Evolutionary conservation across 352 stramenopile genomes (phyloP), one percentile per base, ranked within the genome.

Genomic region (Phytophthora cactorum): DNA sequence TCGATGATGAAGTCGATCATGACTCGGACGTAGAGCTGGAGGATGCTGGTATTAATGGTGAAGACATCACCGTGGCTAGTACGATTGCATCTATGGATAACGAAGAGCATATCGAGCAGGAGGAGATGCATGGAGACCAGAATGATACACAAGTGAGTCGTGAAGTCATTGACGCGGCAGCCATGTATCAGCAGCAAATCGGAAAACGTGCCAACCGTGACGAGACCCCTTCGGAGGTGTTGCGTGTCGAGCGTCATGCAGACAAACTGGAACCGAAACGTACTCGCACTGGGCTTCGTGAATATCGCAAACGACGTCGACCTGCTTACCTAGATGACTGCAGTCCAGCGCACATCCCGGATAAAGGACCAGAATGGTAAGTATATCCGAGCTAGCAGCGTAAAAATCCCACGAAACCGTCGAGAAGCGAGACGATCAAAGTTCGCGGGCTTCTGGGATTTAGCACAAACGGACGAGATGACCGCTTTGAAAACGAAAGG

Each of bases 381-480:
- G 9, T 36, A 34, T 9, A 52, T 27, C 29, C 31, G 28, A 32
- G 29, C 15, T 11, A 44, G 28, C 5, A 41, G 28, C 29, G n/a
- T 60, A 12, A 43, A 31, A 17, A 39, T 51, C 4, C 39, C 39
- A 1, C 0, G 28, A 3, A 60, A 51, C 28, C 38, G 15, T 4
- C 38, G 39, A 3, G 56, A 56, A 28, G 34, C 56, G 10, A 46
- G 27, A 38, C 31, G 56, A 27, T 34, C 32, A 3, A 34, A 53
- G 34, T 60, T 49, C 27, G 38, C 27, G 10, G 38, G 34, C 27
- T 25, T 63, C 8, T 55, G 31, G 29, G 11, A 22, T 39, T 7
- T 27, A 14, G 55, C 43, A 17, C 17, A 54, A 22, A 4, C 56
- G 17, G 45, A 50, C 11, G 56, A 63, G 27, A 63, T 56, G 45